Percentiles rank a stretch among this genome's conserved stretches.
Conservation (phyloP, 306 rosid genomes). For the Quercus suber region DNA sequence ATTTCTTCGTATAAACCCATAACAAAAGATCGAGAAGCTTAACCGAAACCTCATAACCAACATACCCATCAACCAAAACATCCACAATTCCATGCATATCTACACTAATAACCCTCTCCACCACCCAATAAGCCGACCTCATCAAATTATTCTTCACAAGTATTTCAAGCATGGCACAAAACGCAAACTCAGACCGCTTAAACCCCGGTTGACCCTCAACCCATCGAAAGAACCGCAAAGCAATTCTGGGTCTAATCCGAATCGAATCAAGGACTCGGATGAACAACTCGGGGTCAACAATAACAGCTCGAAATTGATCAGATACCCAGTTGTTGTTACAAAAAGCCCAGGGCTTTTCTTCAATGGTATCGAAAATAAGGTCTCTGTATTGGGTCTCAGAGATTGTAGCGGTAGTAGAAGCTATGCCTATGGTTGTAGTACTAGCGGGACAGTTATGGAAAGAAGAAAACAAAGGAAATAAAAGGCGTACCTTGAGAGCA, state of each 20-base stretch:
- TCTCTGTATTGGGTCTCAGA: slow-evolving; percentile 31
- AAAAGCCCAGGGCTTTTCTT: slow-evolving; percentile 39
- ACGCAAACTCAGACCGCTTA: slow-evolving; percentile 37
- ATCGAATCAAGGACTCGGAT: slow-evolving; percentile 48
- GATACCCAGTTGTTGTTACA: slow-evolving; percentile 20
- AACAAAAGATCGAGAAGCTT: slow-evolving; percentile 63
- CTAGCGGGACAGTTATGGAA: slow-evolving; percentile 19
- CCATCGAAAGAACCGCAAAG: slow-evolving; percentile 73
- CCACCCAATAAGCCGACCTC: slow-evolving; percentile 55
- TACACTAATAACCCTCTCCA: slow-evolving; percentile 45
- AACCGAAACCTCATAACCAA: slow-evolving; percentile 29
- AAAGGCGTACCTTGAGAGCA: slow-evolving; percentile 45
- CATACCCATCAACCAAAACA: slow-evolving; percentile 30
- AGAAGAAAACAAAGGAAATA: slow-evolving; percentile 38
- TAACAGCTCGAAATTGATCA: slow-evolving; percentile 40
- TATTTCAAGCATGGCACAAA: slow-evolving; percentile 60
- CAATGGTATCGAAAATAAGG: slow-evolving; percentile 45
- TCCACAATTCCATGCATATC: slow-evolving; percentile 38
- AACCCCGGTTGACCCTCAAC: slow-evolving; percentile 49
- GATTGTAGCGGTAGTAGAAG: not conserved
- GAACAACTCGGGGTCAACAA: slow-evolving; percentile 52
- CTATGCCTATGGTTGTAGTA: not conserved
- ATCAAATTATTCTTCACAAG: slow-evolving; percentile 43
- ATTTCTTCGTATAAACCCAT: slow-evolving; percentile 44
- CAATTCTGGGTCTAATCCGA: slow-evolving; percentile 41